Evolutionary conservation across 768 basidiomycete species (phyloP).

Genomic region (Suillus tomentosus): DNA sequence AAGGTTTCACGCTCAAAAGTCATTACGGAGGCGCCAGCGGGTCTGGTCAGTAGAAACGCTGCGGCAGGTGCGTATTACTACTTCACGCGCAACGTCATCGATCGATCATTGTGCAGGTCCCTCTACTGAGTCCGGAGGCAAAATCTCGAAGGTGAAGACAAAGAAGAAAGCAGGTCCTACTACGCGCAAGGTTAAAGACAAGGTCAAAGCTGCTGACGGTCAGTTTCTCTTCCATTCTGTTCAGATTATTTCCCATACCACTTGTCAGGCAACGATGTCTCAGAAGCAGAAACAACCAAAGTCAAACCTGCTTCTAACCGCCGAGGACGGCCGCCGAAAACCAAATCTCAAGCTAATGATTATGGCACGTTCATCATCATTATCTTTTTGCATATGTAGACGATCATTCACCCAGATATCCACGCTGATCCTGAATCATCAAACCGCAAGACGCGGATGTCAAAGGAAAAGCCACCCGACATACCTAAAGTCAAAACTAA

Average conservation of each 20-base stretch:
- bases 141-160: background rate
- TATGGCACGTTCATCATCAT: background rate
- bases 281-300: constrained; percentile 6
- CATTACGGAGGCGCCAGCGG: background rate
- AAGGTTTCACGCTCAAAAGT: background rate
- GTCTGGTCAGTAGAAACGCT: background rate
- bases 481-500: constrained; percentile 15
- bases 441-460: background rate
- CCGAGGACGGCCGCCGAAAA: constrained; percentile 17
- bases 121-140: background rate
- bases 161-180: background rate
- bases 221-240: background rate
- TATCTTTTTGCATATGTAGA: background rate
- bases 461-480: constrained; percentile 1
- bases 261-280: background rate
- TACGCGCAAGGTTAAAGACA: constrained; percentile 1
- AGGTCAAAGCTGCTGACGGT: background rate
- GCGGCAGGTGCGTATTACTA: background rate
- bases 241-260: background rate
- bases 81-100: background rate
- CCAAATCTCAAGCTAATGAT: constrained; percentile 13
- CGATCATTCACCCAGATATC: background rate
- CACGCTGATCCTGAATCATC: constrained; percentile 10
- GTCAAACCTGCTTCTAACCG: constrained; percentile 21
- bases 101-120: background rate